phyloP scores from a whole-genome alignment of 345 rosid species.

The Garcia nutans region DNA sequence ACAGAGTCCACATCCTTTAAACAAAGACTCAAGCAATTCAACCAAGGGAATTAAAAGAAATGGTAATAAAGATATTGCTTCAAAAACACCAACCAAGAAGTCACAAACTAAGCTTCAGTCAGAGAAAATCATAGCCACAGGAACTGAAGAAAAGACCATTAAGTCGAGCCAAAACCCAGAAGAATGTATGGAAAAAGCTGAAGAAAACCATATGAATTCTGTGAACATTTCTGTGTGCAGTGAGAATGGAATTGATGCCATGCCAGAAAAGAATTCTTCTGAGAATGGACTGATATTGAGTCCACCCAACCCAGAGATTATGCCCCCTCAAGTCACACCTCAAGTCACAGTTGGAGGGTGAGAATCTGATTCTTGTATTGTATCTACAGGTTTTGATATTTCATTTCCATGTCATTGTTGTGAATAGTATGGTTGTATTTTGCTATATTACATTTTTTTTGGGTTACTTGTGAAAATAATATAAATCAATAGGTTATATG shows the following conservation, averaged over 20 bases:
- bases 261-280: conserved; percentile 28
- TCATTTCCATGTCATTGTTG: conserved; percentile 19
- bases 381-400: conserved; percentile 20
- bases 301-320: conserved; percentile 47
- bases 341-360: conserved; percentile 68
- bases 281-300: conserved; percentile 23
- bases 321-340: conserved; percentile 47
- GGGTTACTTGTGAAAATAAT: conserved; percentile 19
- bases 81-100: conserved; percentile 49
- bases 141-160: conserved; percentile 32
- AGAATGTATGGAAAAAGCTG: conserved; percentile 25
- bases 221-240: conserved; percentile 16
- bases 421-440: conserved; percentile 37
- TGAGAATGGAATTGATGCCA: conserved; percentile 25
- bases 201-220: conserved; percentile 36
- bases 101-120: conserved; percentile 45
- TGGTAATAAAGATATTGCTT: conserved; percentile 36
- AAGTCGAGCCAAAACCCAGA: conserved; percentile 33
- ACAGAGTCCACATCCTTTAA: conserved; percentile 22
- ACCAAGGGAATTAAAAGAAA: conserved; percentile 42
- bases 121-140: conserved; percentile 24
- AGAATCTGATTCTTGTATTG: conserved; percentile 21
- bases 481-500: conserved; percentile 26
- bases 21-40: conserved; percentile 31
- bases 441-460: conserved; percentile 27